These are phyloP conservation scores for Fusarium armeniacum DNA, from an alignment of 2,329 filamentous ascomycete species.

Conservation along the genomic window DNA sequence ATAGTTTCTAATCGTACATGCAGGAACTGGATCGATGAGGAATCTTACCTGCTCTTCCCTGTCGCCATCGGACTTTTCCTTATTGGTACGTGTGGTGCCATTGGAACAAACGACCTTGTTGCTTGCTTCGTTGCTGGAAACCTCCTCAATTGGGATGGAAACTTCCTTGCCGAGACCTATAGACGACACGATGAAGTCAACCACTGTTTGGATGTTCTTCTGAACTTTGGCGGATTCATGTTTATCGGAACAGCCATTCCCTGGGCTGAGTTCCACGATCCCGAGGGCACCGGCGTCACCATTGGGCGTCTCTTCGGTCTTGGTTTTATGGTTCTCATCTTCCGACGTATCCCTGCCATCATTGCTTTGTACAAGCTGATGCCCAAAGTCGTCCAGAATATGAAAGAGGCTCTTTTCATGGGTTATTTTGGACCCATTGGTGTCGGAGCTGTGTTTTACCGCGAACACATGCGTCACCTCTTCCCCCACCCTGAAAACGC, in stretches of 20 bases:
- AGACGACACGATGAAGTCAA: conserved; percentile 73
- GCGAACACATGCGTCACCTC: conserved; percentile 63
- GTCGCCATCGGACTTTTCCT: conserved; percentile 68
- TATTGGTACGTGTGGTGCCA: conserved; percentile 68
- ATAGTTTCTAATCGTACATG: background rate
- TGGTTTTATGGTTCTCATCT: conserved; percentile 65
- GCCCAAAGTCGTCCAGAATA: conserved; percentile 64
- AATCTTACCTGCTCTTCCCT: conserved; percentile 67
- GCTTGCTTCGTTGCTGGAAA: conserved; percentile 73
- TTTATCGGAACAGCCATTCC: conserved; percentile 70
- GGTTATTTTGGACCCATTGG: conserved; percentile 83
- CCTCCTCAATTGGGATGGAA: conserved; percentile 72
- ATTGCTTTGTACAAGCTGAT: conserved; percentile 68
- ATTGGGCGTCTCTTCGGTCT: conserved; percentile 64
- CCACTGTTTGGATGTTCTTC: conserved; percentile 67
- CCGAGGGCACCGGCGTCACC: conserved; percentile 67
- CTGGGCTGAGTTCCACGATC: conserved; percentile 67
- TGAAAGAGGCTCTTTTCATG: conserved; percentile 72
- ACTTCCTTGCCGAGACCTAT: conserved; percentile 69
- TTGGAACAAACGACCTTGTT: conserved; percentile 72
- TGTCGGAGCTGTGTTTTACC: conserved; percentile 81
- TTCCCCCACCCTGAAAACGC: conserved; percentile 56
- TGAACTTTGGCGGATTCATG: conserved; percentile 73
- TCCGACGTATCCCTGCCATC: conserved; percentile 70
- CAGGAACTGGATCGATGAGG: conserved; percentile 68